Conservation (phyloP, 331 rosid species). For the Arachis monticola region DNA sequence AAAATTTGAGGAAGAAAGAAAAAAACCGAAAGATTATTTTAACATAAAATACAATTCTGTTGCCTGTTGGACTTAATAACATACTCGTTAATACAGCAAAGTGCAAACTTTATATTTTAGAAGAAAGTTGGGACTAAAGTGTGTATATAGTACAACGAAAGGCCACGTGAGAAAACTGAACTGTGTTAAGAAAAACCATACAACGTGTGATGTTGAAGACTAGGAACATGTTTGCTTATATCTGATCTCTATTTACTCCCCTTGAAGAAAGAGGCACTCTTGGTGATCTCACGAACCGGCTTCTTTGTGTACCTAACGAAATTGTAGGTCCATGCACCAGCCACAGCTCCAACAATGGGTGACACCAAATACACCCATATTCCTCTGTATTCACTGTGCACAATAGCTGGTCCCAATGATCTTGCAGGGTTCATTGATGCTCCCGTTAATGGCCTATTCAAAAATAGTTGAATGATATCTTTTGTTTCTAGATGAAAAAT, state of each 20-base stretch:
- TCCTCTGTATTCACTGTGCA: conserved; percentile 43
- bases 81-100: too few species aligned
- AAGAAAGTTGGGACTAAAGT: too few species aligned
- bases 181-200: too few species aligned
- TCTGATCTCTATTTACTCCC: not conserved
- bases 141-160: not conserved
- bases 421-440: conserved; percentile 98
- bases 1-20: too few species aligned
- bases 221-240: too few species aligned
- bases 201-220: too few species aligned
- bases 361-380: conserved; percentile 67
- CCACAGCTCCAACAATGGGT: conserved; percentile 60
- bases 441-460: conserved; percentile 74
- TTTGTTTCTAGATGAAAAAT: too few species aligned
- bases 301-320: conserved; percentile 63
- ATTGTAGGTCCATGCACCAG: conserved; percentile 69
- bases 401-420: conserved; percentile 79
- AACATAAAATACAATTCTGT: too few species aligned
- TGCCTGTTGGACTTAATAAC: too few species aligned
- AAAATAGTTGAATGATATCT: not conserved
- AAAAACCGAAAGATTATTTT: too few species aligned
- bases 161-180: not conserved
- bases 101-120: too few species aligned
- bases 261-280: conserved; percentile 64
- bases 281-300: conserved; percentile 60